Base-by-base conservation (phyloP, 2,329 filamentous ascomycete species). In the Botrytis galanthina region DNA sequence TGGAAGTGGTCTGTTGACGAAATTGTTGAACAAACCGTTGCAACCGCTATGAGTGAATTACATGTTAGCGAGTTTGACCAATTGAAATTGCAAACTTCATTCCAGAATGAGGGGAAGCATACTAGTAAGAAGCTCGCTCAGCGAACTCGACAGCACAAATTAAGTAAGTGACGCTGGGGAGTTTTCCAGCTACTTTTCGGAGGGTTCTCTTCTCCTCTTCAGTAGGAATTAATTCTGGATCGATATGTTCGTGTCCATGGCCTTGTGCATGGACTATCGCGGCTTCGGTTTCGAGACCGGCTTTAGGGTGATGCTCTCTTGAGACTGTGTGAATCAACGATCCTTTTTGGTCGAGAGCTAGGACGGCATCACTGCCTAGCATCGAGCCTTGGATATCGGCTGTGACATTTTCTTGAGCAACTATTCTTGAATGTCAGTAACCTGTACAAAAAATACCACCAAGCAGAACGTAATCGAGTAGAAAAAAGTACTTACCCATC, bases 121-220 rank as follows among this genome's bases (percentile, higher is more conserved):
- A 92, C 79, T 94, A 93, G 87, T 93, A 94, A 22, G 90, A 91
- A 83, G 93, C 93, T 67, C 92, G 90, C 83, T 94, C 92, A 83
- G 90, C 92, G 73, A 93, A 84, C 82, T 94, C 92, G 74, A 92
- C 88, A 75, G 93, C 89, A 66, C 90, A 91, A 74, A 94, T 88
- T 39, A 89, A 90, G 83, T 89, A 94, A 73, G 91, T 87, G 72
- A 86, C 83, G 86, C 87, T 90, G 67, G 90, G 89, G 75, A 94
- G 88, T 79, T 85, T 86, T 42, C 89, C 90, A 20, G 89, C 88
- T 35, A 92, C 87, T 78, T 89, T 88, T 68, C 85, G 87, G n/a
- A 92, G 86, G 0, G 88, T 90, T 22, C 76, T 80, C 74, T 89
- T 81, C 75, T 92, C 90, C 80, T 92, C 89, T 46, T 88, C 86